Evolutionary conservation across 1,139 yeast species (phyloP), one percentile per base, ranked within the genome.

Genomic region (Suhomyces guaymorum): DNA sequence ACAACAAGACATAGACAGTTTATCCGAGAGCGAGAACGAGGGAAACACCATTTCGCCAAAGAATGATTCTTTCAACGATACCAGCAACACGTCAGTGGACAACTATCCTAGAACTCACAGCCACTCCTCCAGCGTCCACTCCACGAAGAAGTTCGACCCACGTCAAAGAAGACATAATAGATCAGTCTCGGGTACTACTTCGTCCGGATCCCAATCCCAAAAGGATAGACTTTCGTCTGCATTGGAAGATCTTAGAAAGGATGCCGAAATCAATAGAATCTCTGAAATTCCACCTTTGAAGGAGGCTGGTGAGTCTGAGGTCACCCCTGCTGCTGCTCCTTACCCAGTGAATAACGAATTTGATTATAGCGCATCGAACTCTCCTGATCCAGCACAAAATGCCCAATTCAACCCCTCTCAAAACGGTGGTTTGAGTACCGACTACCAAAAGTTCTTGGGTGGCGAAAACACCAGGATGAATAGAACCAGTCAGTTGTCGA

Each of bases 401-500:
- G n/a, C n/a, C n/a, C n/a, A n/a, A n/a, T n/a, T n/a, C n/a, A n/a
- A n/a, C n/a, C n/a, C n/a, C n/a, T n/a, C n/a, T n/a, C n/a, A n/a
- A 9, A 28, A 22, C 7, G 28, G 24, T n/a, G 37, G 8, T 39
- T 35, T 52, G 32, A 51, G 46, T 35, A 49, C 42, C 15, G 70
- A 66, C 29, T 64, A 61, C 39, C 61, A 63, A 28, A 46, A 51
- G n/a, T 63, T 60, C 38, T 54, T 66, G 36, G 46, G 43, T 2
- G 39, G 46, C 5, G 39, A 38, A 29, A 26, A 35, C 26, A 12
- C 32, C 16, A 30, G 32, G 6, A 25, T 26, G 12, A 43, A 33
- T n/a, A 43, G 70, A 43, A 49, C 55, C 26, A 63, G 70, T 41
- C 71, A 64, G 33, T 42, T 65, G 16, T 69, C 75, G 8, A 70